phyloP scores from a whole-genome alignment of 2,329 filamentous ascomycete species.

The Cladophialophora bantiana region DNA sequence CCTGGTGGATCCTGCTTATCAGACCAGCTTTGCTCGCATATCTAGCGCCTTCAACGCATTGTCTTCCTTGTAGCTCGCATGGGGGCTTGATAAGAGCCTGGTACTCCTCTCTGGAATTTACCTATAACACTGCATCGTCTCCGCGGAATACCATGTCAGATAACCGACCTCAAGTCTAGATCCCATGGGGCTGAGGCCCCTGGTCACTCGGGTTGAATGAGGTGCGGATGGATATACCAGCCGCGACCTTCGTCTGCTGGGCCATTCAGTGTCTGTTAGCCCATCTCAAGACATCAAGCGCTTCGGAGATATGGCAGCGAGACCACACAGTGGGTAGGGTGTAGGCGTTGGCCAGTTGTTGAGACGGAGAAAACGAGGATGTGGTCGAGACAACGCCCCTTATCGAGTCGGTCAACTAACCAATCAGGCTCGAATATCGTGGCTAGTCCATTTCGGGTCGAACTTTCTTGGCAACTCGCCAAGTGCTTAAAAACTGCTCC shows the following conservation, averaged over 20 bases:
- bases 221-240: not conserved
- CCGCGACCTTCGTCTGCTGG: not conserved
- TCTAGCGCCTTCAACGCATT: not conserved
- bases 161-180: slow-evolving; percentile 20
- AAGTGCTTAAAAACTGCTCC: not conserved
- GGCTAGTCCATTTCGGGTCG: not conserved
- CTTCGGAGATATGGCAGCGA: not conserved
- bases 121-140: slow-evolving; percentile 25
- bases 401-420: not conserved
- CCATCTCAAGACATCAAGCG: not conserved
- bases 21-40: slow-evolving; percentile 10
- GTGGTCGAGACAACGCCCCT: not conserved
- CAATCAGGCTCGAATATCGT: not conserved
- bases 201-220: not conserved
- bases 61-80: slow-evolving; percentile 1
- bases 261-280: not conserved
- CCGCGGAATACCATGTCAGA: slow-evolving; percentile 25
- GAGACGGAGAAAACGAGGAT: not conserved
- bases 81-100: slow-evolving; percentile 21
- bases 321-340: not conserved
- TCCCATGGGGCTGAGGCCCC: not conserved
- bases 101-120: not conserved
- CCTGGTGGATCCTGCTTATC: slow-evolving; percentile 32
- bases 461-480: not conserved
- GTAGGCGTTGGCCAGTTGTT: not conserved